Evolutionary conservation across 2,329 filamentous ascomycete genomes (phyloP).

Genomic region (Fusarium albosuccineum): DNA sequence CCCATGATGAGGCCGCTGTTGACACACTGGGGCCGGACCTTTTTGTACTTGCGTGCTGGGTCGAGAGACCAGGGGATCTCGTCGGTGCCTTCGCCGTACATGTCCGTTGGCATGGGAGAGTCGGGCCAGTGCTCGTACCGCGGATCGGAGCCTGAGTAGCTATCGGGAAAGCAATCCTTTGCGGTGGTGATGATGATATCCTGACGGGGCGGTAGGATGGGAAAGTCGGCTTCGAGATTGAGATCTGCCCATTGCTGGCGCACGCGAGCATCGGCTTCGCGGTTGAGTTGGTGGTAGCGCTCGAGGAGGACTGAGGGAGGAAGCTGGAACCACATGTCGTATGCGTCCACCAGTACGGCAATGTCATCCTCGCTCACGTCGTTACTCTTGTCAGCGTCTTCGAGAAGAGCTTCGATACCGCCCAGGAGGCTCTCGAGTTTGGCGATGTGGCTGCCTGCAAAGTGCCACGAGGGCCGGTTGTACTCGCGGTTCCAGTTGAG

Average conservation of each 20-base stretch:
- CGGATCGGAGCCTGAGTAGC: constrained; percentile 52
- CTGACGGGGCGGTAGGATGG: constrained; percentile 49
- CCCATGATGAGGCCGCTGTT: constrained; percentile 55
- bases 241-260: constrained; percentile 42
- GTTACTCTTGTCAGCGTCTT: constrained; percentile 18
- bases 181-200: constrained; percentile 51
- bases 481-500: constrained; percentile 56
- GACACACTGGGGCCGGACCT: constrained; percentile 51
- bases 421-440: constrained; percentile 53
- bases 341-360: constrained; percentile 53
- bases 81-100: constrained; percentile 53
- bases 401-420: constrained; percentile 48
- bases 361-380: constrained; percentile 49
- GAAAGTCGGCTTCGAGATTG: constrained; percentile 38
- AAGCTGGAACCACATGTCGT: constrained; percentile 57
- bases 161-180: constrained; percentile 53
- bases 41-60: constrained; percentile 50
- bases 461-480: constrained; percentile 54
- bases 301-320: constrained; percentile 54
- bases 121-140: constrained; percentile 54
- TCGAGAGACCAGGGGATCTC: constrained; percentile 46
- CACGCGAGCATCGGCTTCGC: constrained; percentile 49
- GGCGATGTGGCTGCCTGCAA: constrained; percentile 55
- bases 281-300: constrained; percentile 53
- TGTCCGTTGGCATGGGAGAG: constrained; percentile 51